Conservation (phyloP, 129 eudicot species). For the sunflower (Helianthus annuus) region DNA sequence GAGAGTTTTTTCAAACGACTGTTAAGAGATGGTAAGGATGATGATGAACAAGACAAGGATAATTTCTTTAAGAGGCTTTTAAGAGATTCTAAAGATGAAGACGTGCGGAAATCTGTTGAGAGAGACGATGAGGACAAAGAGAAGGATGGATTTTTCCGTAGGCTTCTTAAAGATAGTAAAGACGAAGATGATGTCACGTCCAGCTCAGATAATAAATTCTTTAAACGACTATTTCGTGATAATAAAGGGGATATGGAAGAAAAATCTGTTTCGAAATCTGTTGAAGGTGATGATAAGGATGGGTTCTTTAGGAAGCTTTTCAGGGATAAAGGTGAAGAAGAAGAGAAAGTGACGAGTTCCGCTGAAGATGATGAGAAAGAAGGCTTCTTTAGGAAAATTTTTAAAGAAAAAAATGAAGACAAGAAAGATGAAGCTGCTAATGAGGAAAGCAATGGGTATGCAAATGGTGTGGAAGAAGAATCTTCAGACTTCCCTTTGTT, state of each 20-base stretch:
- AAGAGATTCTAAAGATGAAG: conserved; percentile 72
- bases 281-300: conserved; percentile 83
- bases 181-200: conserved; percentile 72
- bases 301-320: conserved; percentile 79
- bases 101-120: conserved; percentile 52
- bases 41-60: conserved; percentile 67
- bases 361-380: conserved; percentile 79
- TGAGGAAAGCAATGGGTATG: conserved; percentile 61
- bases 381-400: conserved; percentile 75
- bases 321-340: conserved; percentile 82
- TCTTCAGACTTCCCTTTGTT: conserved; percentile 75
- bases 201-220: conserved; percentile 75
- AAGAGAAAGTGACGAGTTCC: conserved; percentile 43
- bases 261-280: conserved; percentile 49
- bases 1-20: conserved; percentile 43
- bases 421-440: conserved; percentile 55
- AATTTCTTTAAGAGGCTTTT: conserved; percentile 76
- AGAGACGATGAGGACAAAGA: conserved; percentile 68
- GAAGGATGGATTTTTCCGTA: conserved; percentile 81
- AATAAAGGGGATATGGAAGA: conserved; percentile 72
- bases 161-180: conserved; percentile 68
- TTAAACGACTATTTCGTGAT: conserved; percentile 83
- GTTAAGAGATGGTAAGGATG: conserved; percentile 58
- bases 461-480: conserved; percentile 79
- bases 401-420: conserved; percentile 80